phyloP scores from a whole-genome alignment of 805 yeast species.

The Ogataea thermomethanolica region DNA sequence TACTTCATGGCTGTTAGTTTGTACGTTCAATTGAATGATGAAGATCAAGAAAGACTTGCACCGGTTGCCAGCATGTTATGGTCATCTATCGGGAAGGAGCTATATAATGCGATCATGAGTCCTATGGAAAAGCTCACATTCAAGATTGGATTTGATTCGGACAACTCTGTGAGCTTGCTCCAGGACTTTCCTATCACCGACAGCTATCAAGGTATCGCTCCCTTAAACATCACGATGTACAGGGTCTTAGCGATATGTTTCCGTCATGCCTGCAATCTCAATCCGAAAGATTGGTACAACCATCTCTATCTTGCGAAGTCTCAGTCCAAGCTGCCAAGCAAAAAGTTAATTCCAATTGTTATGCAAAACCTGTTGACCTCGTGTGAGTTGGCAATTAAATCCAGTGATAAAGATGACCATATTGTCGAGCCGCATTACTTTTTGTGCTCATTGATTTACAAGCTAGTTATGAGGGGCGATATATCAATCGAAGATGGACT shows the following conservation, averaged over 20 bases:
- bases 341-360: conserved; percentile 24
- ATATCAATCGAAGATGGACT: conserved; percentile 40
- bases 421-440: conserved; percentile 78
- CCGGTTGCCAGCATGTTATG: conserved; percentile 44
- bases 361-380: conserved; percentile 44
- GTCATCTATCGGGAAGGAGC: conserved; percentile 52
- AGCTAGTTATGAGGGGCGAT: conserved; percentile 41
- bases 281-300: conserved; percentile 56
- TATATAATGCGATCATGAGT: conserved; percentile 53
- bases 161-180: background rate
- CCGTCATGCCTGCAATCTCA: conserved; percentile 43
- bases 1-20: conserved; percentile 68
- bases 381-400: conserved; percentile 38
- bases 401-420: conserved; percentile 45
- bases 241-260: conserved; percentile 41
- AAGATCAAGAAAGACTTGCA: conserved; percentile 23
- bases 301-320: conserved; percentile 58
- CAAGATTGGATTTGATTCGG: conserved; percentile 1
- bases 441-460: conserved; percentile 54
- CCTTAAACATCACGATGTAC: conserved; percentile 13
- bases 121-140: conserved; percentile 68
- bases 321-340: conserved; percentile 44
- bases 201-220: too few species aligned
- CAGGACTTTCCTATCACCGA: too few species aligned
- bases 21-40: conserved; percentile 23